Evolutionary conservation across 345 rosid genomes (phyloP).

Genomic region (Populus ilicifolia): DNA sequence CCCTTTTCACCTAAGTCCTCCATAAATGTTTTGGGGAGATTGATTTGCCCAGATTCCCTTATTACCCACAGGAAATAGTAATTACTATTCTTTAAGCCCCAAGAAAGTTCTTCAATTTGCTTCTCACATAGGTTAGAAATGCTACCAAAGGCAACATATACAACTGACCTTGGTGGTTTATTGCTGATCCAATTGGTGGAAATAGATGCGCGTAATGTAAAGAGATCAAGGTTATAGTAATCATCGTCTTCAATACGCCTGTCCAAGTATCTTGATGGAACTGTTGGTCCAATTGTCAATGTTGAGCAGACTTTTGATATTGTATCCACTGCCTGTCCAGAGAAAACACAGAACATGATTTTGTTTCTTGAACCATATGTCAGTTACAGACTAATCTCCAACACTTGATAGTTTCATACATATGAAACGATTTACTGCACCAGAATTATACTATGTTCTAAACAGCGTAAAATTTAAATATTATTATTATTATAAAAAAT

Average conservation of each 20-base stretch:
- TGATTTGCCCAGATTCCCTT: constrained; percentile 41
- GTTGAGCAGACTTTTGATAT: constrained; percentile 38
- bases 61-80: constrained; percentile 53
- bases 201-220: constrained; percentile 26
- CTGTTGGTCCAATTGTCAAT: constrained; percentile 59
- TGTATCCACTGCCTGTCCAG: constrained; percentile 36
- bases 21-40: constrained; percentile 34
- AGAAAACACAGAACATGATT: background rate
- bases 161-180: constrained; percentile 48
- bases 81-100: constrained; percentile 26
- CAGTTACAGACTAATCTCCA: too few species aligned
- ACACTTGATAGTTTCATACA: too few species aligned
- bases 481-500: too few species aligned
- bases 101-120: constrained; percentile 57
- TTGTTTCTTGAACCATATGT: too few species aligned
- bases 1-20: constrained; percentile 13
- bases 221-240: constrained; percentile 51
- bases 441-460: too few species aligned
- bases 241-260: constrained; percentile 36
- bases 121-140: constrained; percentile 32
- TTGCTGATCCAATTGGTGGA: constrained; percentile 43
- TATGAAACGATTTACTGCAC: too few species aligned
- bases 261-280: constrained; percentile 62
- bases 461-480: too few species aligned
- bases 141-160: constrained; percentile 67